Conservation (phyloP, 495 filamentous ascomycete species). For the Hypoxylon lienhwacheense region DNA sequence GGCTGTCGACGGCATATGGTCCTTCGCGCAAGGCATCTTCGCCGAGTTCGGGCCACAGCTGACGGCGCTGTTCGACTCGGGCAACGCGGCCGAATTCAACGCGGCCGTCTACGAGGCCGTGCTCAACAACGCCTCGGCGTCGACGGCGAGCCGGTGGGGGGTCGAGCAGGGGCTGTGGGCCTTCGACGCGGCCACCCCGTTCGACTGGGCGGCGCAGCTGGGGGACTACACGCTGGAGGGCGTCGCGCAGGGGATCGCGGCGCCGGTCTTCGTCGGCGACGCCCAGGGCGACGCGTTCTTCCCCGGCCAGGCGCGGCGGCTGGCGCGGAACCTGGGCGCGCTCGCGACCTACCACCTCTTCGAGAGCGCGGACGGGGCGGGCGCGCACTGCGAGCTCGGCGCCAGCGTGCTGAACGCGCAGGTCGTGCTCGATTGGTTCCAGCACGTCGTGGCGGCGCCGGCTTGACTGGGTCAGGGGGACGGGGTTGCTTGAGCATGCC, state of each 20-base stretch:
- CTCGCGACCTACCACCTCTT: conserved; percentile 37
- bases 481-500: no score
- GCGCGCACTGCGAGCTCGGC: conserved; percentile 36
- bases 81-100: conserved; percentile 21
- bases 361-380: conserved; percentile 33
- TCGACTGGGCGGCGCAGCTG: conserved; percentile 31
- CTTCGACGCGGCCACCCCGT: conserved; percentile 42
- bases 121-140: not conserved
- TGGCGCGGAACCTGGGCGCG: conserved; percentile 40
- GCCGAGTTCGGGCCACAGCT: conserved; percentile 14
- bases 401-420: conserved; percentile 23
- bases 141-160: conserved; percentile 37
- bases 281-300: conserved; percentile 44
- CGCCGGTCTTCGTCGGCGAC: conserved; percentile 43
- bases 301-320: conserved; percentile 37
- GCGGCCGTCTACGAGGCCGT: not conserved
- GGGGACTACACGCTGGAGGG: conserved; percentile 36
- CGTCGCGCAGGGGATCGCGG: conserved; percentile 34
- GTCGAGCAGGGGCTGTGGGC: conserved; percentile 47
- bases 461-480: not conserved
- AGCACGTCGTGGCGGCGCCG: conserved; percentile 21
- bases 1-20: conserved; percentile 44
- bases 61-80: not conserved
- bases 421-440: conserved; percentile 40
- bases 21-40: conserved; percentile 20